Base-by-base conservation (phyloP, 1,284 basidiomycete genomes). In the Cryptococcus maquisensis region DNA sequence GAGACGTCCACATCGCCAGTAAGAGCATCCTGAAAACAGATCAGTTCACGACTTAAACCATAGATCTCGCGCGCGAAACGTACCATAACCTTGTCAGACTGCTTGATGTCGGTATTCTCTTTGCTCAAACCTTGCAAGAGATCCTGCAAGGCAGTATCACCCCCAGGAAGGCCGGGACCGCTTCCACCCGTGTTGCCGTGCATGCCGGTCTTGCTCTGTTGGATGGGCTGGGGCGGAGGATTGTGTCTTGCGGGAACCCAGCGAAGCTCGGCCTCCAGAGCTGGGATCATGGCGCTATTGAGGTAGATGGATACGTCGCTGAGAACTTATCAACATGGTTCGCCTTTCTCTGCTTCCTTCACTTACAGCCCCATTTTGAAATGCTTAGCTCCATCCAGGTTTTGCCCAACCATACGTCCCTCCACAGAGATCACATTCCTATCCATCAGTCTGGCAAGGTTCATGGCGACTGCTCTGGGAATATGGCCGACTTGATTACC, bases 401-500 rank as follows among this genome's bases (percentile, higher is more conserved):
- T 73, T 51, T 70, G 65, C 49, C 85, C 81, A 23, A 82, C 58
- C 74, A 77, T 77, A 3, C 64, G 61, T 0, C 88, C 89, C 75
- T 92, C 90, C 6, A 87, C 82, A 0, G 80, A 84, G 40, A 92
- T 79, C 7, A 80, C 54, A 7, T 71, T 72, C 36, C 73, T 73
- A 69, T 92, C 90, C 56, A 92, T 81, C 28, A 91, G 78, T 0
- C 86, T 84, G 1, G 88, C 81, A 13, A 91, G 77, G 59, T 81
- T 81, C 0, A 72, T 57, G 0, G 83, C 87, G 9, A 86, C 80
- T 24, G 52, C 56, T 40, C 81, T 80, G 1, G 87, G 85, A 37
- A 92, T 71, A 71, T 91, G 89, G 3, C 90, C 89, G 4, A 92
- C 87, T 79, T 90, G 88, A 15, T 74, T 75, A 1, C 80, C 77